A percentile compares a stretch with the other conserved stretches of the same genome.
phyloP scores from a whole-genome alignment of 164 flowering plant genomes.

The Magnolia changhungtana region DNA sequence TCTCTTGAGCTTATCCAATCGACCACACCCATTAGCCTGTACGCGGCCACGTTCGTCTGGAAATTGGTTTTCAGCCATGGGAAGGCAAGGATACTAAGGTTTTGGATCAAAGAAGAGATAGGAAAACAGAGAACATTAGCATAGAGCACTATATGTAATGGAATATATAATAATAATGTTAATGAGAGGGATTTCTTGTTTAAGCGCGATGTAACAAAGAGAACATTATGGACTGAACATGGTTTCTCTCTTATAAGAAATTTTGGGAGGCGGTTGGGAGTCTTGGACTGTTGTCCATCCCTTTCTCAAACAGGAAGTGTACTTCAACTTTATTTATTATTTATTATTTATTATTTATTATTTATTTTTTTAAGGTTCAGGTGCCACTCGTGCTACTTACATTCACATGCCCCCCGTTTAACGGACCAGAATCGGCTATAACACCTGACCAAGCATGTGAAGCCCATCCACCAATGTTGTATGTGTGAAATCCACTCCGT shows the following conservation, averaged over 20 bases:
- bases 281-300: slow-evolving; percentile 11
- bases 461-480: too few species aligned
- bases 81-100: not conserved
- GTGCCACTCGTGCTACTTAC: not conserved
- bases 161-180: not conserved
- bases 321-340: not conserved
- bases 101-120: not conserved
- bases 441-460: too few species aligned
- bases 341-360: too few species aligned
- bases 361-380: not conserved
- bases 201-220: slow-evolving; percentile 2
- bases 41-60: not conserved
- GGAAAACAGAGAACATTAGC: not conserved
- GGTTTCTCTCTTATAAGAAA: not conserved
- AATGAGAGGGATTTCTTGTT: not conserved
- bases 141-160: not conserved
- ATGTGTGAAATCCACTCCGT: too few species aligned
- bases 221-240: slow-evolving; percentile 5
- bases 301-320: slow-evolving; percentile 1
- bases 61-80: slow-evolving; percentile 14
- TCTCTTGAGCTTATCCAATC: slow-evolving; percentile 22
- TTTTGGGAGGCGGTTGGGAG: not conserved
- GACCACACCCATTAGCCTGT: not conserved
- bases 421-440: too few species aligned
- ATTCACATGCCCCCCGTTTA: not conserved